These are phyloP conservation scores for Cryptococcus jaspeensis DNA, from an alignment of 1,284 basidiomycete species.

Conservation along the genomic window DNA sequence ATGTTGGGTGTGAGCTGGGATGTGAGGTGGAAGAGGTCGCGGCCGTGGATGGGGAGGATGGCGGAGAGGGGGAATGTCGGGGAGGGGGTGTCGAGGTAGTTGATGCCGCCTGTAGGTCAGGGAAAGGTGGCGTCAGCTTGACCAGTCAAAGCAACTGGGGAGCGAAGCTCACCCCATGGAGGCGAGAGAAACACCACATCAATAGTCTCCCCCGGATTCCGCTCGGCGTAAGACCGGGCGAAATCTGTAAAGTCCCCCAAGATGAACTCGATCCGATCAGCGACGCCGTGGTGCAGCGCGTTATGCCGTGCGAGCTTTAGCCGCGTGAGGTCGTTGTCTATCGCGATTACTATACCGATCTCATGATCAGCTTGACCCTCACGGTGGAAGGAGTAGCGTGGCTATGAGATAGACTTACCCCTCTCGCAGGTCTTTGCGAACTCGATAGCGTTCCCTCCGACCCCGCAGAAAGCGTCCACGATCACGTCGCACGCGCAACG, in stretches of 20 bases:
- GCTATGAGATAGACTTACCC: conserved; percentile 61
- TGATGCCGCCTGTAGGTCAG: conserved; percentile 32
- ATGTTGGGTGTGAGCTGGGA: conserved; percentile 68
- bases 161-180: conserved; percentile 75
- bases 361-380: not conserved
- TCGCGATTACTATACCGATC: conserved; percentile 71
- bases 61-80: conserved; percentile 67
- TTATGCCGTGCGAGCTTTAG: conserved; percentile 88
- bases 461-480: conserved; percentile 90
- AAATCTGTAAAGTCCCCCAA: conserved; percentile 83
- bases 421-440: conserved; percentile 92
- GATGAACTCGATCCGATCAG: conserved; percentile 89
- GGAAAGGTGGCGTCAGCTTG: not conserved
- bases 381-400: not conserved
- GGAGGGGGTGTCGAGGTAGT: conserved; percentile 48
- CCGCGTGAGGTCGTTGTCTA: conserved; percentile 81
- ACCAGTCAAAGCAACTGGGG: conserved; percentile 16
- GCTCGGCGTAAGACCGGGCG: conserved; percentile 58
- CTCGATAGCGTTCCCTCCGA: conserved; percentile 95
- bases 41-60: conserved; percentile 76
- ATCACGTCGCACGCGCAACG: conserved; percentile 73
- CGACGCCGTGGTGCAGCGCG: conserved; percentile 87
- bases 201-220: conserved; percentile 55
- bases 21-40: conserved; percentile 72
- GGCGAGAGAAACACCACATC: conserved; percentile 90